Evolutionary conservation across 2,329 filamentous ascomycete genomes (phyloP), one percentile per base, ranked within the genome.

Genomic region (Diaporthe helianthi): DNA sequence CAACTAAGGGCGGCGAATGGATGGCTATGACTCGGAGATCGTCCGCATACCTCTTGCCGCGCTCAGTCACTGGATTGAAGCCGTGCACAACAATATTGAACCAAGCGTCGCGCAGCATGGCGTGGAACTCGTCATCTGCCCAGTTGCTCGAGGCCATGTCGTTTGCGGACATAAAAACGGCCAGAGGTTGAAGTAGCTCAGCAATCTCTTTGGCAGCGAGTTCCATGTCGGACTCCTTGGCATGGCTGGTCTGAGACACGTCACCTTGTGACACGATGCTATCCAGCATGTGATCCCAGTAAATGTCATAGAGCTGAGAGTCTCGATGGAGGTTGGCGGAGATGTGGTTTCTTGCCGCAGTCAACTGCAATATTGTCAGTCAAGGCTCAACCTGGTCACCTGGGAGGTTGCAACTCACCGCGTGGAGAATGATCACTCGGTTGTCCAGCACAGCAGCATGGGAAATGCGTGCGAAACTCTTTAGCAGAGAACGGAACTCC

Each of bases 71-170:
- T 13, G 91, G 85, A 12, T 90, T 91, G 77, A 98, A 97, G 5
- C 94, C 96, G 78, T 99, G 96, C 0, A 97, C 92, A 26, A 94
- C 93, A 72, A 98, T 93, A 76, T 99, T 99, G 82, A 98, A 98
- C 96, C 96, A 99, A 6, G 93, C 93, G 83, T 99, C 94, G 65
- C 95, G 90, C 73, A 96, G 87, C 68, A 97, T 82, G 31, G 89
- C 87, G 71, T 92, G 87, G 9, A 89, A 88, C 69, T 95, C 90
- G 64, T 94, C 91, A 65, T 92, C 87, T 67, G 81, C 80, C 12
- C 82, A 74, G 41, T 80, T 82, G 52, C 83, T 80, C 24, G 83
- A 80, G 26, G 81, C 83, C 71, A 90, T 79, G 68, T 90, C 85
- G 72, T 90, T 87, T 38, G 83, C 84, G 10, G 93, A 91, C 79